These are phyloP conservation scores for Arthrobotrys entomopaga DNA, from an alignment of 2,329 filamentous ascomycete genomes.

Conservation along the genomic window DNA sequence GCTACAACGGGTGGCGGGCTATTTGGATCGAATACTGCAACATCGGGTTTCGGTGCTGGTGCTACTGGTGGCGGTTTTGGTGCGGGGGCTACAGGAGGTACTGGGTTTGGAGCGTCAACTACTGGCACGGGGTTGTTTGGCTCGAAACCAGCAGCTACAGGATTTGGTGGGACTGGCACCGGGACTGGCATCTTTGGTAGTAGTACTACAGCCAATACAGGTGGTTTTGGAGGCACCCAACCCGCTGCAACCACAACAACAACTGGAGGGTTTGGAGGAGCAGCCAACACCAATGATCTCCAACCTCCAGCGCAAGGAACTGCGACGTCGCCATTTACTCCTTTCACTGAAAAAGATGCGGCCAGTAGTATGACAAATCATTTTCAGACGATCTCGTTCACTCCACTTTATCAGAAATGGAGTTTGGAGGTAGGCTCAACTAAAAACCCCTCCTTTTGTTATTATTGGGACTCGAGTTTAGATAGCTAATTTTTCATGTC, in stretches of 20 bases:
- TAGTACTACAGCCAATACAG: constrained; percentile 56
- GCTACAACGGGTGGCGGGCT: constrained; percentile 65
- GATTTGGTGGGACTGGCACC: constrained; percentile 45
- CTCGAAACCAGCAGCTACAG: constrained; percentile 54
- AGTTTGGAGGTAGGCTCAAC: constrained; percentile 72
- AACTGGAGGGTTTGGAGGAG: constrained; percentile 57
- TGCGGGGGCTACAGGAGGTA: constrained; percentile 62
- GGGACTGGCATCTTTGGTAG: constrained; percentile 52
- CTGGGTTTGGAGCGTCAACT: constrained; percentile 52
- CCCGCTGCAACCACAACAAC: constrained; percentile 5
- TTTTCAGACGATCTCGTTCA: constrained; percentile 83
- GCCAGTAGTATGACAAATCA: constrained; percentile 69
- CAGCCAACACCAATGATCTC: constrained; percentile 64
- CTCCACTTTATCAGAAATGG: constrained; percentile 84
- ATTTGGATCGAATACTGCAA: constrained; percentile 65
- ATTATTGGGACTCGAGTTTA: constrained; percentile 12
- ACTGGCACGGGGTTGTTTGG: constrained; percentile 53
- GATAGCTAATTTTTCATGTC: constrained; percentile 33
- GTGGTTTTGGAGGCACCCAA: constrained; percentile 54
- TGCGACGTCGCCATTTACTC: constrained; percentile 72
- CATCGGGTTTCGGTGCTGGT: constrained; percentile 56
- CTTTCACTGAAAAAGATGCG: constrained; percentile 78
- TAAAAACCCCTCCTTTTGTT: background rate
- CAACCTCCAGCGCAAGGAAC: constrained; percentile 73
- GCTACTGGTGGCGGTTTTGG: constrained; percentile 62